These are phyloP conservation scores for Gardenia jasminoides DNA, from an alignment of 257 asterid species.

Conservation along the genomic window DNA sequence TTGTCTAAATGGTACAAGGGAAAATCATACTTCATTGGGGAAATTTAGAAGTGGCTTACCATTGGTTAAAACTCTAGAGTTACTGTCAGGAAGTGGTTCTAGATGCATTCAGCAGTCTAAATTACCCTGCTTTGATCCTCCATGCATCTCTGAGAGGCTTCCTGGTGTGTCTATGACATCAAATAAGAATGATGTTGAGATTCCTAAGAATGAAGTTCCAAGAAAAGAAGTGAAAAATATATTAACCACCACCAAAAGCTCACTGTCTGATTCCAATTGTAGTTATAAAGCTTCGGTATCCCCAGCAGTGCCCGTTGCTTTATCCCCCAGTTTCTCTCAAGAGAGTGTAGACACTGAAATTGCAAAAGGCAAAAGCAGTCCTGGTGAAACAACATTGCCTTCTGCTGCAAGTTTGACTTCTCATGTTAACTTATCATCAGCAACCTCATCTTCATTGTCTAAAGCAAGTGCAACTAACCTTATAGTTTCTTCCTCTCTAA, in stretches of 20 bases:
- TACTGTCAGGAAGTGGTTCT: constrained; percentile 4
- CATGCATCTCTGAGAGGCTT: neutral
- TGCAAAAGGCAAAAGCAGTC: constrained; percentile 29
- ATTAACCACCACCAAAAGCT: neutral
- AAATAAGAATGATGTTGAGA: neutral
- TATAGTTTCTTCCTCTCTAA: constrained; percentile 29
- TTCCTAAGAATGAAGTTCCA: neutral
- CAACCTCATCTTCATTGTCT: constrained; percentile 35
- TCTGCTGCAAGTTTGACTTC: constrained; percentile 24
- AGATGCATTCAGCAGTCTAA: constrained; percentile 8
- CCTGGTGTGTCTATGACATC: neutral
- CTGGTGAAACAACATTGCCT: constrained; percentile 18
- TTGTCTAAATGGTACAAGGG: neutral
- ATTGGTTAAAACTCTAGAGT: neutral
- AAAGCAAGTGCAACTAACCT: constrained; percentile 43
- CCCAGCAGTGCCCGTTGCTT: constrained; percentile 36
- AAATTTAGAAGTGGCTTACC: constrained; percentile 4
- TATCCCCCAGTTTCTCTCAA: constrained; percentile 29
- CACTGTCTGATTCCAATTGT: constrained; percentile 11
- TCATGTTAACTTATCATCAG: constrained; percentile 23
- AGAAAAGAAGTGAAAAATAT: neutral
- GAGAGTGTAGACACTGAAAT: constrained; percentile 34
- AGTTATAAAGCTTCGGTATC: constrained; percentile 32
- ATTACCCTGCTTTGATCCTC: neutral
- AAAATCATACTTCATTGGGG: neutral